Evolutionary conservation across 1,284 basidiomycete genomes (phyloP).

Genomic region (Pulchroboletus neoregius): DNA sequence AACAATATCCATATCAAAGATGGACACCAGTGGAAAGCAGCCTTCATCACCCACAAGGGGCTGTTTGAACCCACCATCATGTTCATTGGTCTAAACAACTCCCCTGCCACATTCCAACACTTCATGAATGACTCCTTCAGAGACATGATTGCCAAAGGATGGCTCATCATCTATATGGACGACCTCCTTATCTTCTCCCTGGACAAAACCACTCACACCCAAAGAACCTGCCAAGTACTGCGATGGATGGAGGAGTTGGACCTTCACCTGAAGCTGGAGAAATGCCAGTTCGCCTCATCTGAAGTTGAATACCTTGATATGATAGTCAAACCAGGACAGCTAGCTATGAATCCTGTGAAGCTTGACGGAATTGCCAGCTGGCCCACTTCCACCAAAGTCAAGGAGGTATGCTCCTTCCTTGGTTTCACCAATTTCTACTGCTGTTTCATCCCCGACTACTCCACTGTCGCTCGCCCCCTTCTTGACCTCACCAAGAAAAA

Average conservation of each 20-base stretch:
- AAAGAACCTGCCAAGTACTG: not conserved
- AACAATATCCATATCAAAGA: not conserved
- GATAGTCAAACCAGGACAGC: not conserved
- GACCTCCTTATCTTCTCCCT: not conserved
- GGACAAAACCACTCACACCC: not conserved
- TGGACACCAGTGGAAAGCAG: not conserved
- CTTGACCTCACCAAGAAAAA: not conserved
- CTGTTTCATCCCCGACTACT: not conserved
- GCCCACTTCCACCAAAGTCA: not conserved
- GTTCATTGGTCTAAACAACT: no score
- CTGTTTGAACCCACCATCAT: not conserved
- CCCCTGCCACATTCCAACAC: no score
- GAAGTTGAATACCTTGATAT: not conserved
- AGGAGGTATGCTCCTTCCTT: not conserved
- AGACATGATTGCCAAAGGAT: no score
- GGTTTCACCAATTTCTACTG: not conserved
- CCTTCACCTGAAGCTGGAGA: not conserved
- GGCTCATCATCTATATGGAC: not conserved
- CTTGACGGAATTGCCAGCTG: not conserved
- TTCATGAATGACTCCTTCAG: not conserved
- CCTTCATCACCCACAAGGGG: not conserved
- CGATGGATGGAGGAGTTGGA: not conserved
- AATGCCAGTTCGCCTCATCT: no score
- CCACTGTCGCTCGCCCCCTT: not conserved
- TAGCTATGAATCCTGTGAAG: not conserved